phyloP scores from a whole-genome alignment of 331 rosid genomes.

The Spiraea crenata region DNA sequence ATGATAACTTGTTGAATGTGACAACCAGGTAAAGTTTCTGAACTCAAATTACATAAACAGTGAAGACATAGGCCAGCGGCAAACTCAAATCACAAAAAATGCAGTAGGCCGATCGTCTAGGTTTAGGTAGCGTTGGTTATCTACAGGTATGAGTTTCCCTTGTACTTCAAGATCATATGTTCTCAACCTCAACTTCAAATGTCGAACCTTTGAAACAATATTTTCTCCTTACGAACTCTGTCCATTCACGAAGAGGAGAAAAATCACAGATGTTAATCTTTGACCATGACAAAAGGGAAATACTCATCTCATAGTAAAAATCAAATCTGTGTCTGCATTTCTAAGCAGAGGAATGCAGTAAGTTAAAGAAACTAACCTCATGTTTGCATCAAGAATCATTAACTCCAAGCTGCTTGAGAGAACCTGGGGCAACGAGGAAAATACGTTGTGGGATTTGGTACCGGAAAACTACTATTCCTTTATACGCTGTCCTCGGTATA shows the following conservation, averaged over 20 bases:
- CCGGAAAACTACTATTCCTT: slow-evolving; percentile 89
- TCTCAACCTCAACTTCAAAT: neutral
- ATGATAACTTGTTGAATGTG: neutral
- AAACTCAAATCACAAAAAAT: neutral
- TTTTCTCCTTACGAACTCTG: slow-evolving; percentile 13
- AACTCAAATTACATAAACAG: neutral
- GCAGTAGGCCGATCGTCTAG: neutral
- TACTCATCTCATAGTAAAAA: neutral
- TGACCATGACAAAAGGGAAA: neutral
- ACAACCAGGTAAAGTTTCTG: neutral
- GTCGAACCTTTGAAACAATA: neutral
- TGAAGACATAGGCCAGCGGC: neutral
- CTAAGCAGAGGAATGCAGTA: slow-evolving; percentile 4
- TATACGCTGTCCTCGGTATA: slow-evolving; percentile 87
- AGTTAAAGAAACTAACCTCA: slow-evolving; percentile 22
- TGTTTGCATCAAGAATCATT: slow-evolving; percentile 39
- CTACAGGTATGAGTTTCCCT: neutral
- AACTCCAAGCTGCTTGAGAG: slow-evolving; percentile 65
- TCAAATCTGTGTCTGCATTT: neutral
- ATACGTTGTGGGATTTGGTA: slow-evolving; percentile 54
- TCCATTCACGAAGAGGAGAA: neutral
- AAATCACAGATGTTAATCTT: neutral
- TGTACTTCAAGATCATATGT: neutral
- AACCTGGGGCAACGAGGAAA: slow-evolving; percentile 75
- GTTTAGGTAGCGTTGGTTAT: slow-evolving; percentile 2